Conservation (phyloP, 306 rosid species). For the Coriaria nepalensis region DNA sequence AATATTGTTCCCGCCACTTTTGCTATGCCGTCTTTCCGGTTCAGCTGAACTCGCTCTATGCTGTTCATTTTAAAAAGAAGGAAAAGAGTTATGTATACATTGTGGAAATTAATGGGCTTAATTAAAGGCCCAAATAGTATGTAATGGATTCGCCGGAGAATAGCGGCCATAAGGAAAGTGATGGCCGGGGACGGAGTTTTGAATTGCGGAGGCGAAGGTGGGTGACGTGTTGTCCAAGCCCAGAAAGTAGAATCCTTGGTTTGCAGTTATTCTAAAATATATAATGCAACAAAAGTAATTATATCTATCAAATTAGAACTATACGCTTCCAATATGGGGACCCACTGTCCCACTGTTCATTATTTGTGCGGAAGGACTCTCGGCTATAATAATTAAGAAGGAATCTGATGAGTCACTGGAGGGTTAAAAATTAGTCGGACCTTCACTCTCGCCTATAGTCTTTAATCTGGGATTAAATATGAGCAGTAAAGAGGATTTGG, state of each 20-base stretch:
- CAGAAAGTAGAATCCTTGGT: constrained; percentile 95
- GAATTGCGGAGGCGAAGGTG: constrained; percentile 92
- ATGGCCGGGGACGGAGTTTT: constrained; percentile 98
- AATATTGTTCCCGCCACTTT: constrained; percentile 69
- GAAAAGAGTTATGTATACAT: not conserved
- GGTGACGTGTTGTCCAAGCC: constrained; percentile 96
- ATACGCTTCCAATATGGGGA: too few species aligned
- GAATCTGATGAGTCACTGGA: too few species aligned
- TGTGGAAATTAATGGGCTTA: not conserved
- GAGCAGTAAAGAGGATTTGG: too few species aligned
- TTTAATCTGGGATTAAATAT: too few species aligned
- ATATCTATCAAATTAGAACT: too few species aligned
- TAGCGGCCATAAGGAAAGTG: constrained; percentile 87
- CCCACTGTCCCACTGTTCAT: too few species aligned
- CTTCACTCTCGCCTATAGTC: too few species aligned
- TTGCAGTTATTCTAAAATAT: constrained; percentile 70
- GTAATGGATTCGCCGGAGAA: constrained; percentile 43
- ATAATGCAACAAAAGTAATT: too few species aligned
- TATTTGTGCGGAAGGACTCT: too few species aligned
- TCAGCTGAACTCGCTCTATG: constrained; percentile 59
- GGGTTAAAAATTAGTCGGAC: too few species aligned
- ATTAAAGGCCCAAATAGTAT: too few species aligned
- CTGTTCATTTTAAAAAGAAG: constrained; percentile 17
- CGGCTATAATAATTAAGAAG: too few species aligned
- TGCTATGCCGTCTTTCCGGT: constrained; percentile 72